phyloP scores from a whole-genome alignment of 1,284 basidiomycete species.

The Hortiboletus rubellus region DNA sequence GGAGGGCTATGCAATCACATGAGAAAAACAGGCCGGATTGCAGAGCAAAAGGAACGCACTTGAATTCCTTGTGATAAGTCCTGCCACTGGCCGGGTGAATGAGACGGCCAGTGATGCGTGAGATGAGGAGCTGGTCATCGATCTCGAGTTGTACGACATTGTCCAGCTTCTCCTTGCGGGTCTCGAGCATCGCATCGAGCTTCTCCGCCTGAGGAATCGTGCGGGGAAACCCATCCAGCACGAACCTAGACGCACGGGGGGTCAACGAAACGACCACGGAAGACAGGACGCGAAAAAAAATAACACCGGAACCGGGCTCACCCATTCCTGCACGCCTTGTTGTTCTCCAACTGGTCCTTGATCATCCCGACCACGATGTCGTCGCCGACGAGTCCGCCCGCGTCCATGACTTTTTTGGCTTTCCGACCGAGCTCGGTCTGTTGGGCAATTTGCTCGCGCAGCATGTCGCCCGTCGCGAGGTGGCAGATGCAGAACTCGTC shows the following conservation, averaged over 20 bases:
- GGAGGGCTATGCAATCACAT: constrained; percentile 66
- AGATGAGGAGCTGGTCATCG: constrained; percentile 93
- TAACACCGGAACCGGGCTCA: constrained; percentile 41
- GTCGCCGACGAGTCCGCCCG: constrained; percentile 90
- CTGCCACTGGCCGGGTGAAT: constrained; percentile 90
- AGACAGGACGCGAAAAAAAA: constrained; percentile 1
- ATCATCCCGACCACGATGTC: constrained; percentile 99
- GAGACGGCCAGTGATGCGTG: constrained; percentile 94
- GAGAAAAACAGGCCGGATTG: constrained; percentile 1
- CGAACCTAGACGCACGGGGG: constrained; percentile 65
- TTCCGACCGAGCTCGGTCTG: constrained; percentile 88
- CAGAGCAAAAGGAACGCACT: constrained; percentile 54
- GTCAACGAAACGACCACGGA: background rate
- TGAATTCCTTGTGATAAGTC: constrained; percentile 94
- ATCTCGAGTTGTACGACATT: constrained; percentile 92
- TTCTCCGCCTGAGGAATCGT: constrained; percentile 98
- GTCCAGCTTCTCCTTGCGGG: constrained; percentile 86
- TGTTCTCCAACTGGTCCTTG: constrained; percentile 93
- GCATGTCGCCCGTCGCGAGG: constrained; percentile 97
- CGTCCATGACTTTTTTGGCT: constrained; percentile 98
- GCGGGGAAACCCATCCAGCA: constrained; percentile 97
- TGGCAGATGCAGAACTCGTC: constrained; percentile 97
- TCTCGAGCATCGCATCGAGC: constrained; percentile 87
- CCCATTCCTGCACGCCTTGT: constrained; percentile 93
- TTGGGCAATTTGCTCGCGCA: constrained; percentile 88